Base-by-base conservation (phyloP, 495 filamentous ascomycete genomes). In the Hypoxylon lenormandii region DNA sequence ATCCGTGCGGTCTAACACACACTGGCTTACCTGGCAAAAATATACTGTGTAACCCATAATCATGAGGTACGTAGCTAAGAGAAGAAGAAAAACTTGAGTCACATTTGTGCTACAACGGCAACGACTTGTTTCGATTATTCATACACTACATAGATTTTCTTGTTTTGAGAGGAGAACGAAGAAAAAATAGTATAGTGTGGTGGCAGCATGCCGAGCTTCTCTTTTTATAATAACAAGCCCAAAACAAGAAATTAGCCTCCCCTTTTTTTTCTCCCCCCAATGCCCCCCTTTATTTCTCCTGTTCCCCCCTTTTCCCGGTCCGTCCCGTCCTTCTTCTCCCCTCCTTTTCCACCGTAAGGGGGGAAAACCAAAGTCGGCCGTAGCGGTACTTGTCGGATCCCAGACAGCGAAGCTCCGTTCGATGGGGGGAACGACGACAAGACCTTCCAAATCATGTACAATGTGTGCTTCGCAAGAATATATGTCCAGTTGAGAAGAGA, bases 171-270 rank as follows among this genome's bases (percentile, higher is more conserved):
- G 30, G 22, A 55, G 7, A 21, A 26, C 30, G 30, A 30, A 47
- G 6, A 5, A 59, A 12, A 48, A 33, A 36, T 11, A 46, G 4
- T 28, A 28, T 57, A 18, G 47, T 2, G n/a, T n/a, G 3, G 22
- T 46, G 66, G 66, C 66, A 28, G 55, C 55, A 49, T 64, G 66
- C 60, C 60, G 4, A 60, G 21, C 10, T 53, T 54, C 60, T 69
- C 60, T 64, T 69, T 7, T 69, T 69, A 49, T 55, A 64, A 49
- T 60, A 64, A 59, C 42, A 60, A 38, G 30, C 43, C 30, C 21
- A 38, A 63, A 28, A 36, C 30, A 46, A 50, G 16, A 23, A 45
- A 36, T 63, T 4, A 12, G 49, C 45, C 56, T 26, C 5, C 23
- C 5, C 50, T 59, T 58, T 49, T 45, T 43, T 26, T 26, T 5